A percentile compares a stretch with the other conserved stretches of the same genome.
Conservation (phyloP, 2,329 filamentous ascomycete species). For the Ceratocystis variospora region DNA sequence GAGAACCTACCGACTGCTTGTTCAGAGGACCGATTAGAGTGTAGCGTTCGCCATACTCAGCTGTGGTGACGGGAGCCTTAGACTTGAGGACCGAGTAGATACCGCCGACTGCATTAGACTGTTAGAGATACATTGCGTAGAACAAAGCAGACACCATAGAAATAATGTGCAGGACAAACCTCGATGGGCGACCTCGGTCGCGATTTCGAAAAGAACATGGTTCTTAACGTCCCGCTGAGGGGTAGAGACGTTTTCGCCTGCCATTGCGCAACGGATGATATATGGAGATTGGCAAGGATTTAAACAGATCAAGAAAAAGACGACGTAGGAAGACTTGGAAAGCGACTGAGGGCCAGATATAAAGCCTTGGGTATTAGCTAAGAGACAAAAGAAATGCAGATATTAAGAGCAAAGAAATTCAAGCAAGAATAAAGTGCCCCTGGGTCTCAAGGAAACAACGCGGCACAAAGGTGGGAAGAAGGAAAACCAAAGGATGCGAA, state of each 20-base stretch:
- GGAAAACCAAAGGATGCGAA: not conserved
- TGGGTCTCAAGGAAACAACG: not conserved
- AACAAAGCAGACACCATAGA: not conserved
- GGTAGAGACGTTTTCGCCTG: slow-evolving; percentile 28
- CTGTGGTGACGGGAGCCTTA: slow-evolving; percentile 92
- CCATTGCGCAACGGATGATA: slow-evolving; percentile 14
- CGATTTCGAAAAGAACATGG: slow-evolving; percentile 91
- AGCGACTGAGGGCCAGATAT: not conserved
- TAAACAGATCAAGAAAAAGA: slow-evolving; percentile 9
- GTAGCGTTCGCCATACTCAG: slow-evolving; percentile 96
- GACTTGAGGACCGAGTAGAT: slow-evolving; percentile 99
- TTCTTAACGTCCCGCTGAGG: slow-evolving; percentile 67
- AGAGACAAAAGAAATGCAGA: not conserved
- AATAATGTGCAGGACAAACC: slow-evolving; percentile 38
- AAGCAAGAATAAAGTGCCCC: slow-evolving; percentile 7
- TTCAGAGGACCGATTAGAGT: slow-evolving; percentile 91
- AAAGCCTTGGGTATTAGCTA: slow-evolving; percentile 10
- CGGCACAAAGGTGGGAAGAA: not conserved
- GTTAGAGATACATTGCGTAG: slow-evolving; percentile 6
- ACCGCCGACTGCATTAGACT: slow-evolving; percentile 58
- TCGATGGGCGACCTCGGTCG: slow-evolving; percentile 94
- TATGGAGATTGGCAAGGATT: not conserved
- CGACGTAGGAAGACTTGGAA: not conserved
- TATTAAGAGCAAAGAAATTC: slow-evolving; percentile 3
- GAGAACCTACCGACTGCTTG: slow-evolving; percentile 58